A percentile compares a stretch with the other conserved stretches of the same genome.
phyloP scores from a whole-genome alignment of 2,329 filamentous ascomycete species.

The Diaporthe velutina region DNA sequence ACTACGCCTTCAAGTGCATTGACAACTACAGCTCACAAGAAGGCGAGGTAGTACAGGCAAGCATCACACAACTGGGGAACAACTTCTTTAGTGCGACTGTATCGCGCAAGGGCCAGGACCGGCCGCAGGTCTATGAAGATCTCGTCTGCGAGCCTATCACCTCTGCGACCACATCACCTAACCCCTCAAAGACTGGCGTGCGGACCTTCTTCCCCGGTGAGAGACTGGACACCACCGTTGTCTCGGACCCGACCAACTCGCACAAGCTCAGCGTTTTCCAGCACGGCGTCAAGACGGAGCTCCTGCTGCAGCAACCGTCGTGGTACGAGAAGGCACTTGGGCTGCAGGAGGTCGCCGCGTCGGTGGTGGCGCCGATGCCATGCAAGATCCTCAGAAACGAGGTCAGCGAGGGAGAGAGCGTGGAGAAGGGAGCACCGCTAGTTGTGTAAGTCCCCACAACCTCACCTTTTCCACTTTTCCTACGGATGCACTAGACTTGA shows the following conservation, averaged over 20 bases:
- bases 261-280: slow-evolving; percentile 84
- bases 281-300: slow-evolving; percentile 70
- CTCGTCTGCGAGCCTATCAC: slow-evolving; percentile 57
- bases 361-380: slow-evolving; percentile 94
- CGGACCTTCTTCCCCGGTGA: slow-evolving; percentile 86
- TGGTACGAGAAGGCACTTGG: slow-evolving; percentile 94
- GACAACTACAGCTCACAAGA: slow-evolving; percentile 75
- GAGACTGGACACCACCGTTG: slow-evolving; percentile 82
- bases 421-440: slow-evolving; percentile 87
- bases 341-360: slow-evolving; percentile 82
- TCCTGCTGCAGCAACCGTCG: slow-evolving; percentile 70
- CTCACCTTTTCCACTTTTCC: background rate
- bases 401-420: slow-evolving; percentile 83
- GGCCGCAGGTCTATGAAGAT: slow-evolving; percentile 57
- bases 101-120: slow-evolving; percentile 55
- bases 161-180: slow-evolving; percentile 43
- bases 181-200: slow-evolving; percentile 55
- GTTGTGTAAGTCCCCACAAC: slow-evolving; percentile 75
- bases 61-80: slow-evolving; percentile 61
- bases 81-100: slow-evolving; percentile 62
- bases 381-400: slow-evolving; percentile 95
- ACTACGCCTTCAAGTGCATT: slow-evolving; percentile 64
- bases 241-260: slow-evolving; percentile 64
- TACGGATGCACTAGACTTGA: too few species aligned
- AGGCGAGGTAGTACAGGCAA: slow-evolving; percentile 70